Evolutionary conservation across 2,329 filamentous ascomycete species (phyloP).

Genomic region (Colletotrichum lupini): DNA sequence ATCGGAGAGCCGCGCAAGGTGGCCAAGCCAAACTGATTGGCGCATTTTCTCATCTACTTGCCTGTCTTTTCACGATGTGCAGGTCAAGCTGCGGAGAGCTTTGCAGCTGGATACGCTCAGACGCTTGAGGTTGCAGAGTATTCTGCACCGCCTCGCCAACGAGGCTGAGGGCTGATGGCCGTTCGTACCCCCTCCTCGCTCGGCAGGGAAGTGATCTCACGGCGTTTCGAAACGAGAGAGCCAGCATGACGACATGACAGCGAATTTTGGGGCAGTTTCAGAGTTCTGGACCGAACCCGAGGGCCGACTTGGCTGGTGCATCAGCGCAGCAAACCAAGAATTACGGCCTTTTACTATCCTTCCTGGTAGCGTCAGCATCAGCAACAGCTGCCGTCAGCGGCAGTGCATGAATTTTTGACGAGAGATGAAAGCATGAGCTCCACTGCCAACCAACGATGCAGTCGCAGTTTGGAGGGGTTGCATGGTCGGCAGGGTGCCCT

Average conservation of each 20-base stretch:
- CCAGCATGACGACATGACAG: slow-evolving; percentile 23
- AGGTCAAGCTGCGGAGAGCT: not conserved
- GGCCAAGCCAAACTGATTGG: slow-evolving; percentile 83
- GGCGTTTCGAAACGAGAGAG: slow-evolving; percentile 26
- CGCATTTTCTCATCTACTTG: not conserved
- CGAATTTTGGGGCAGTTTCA: slow-evolving; percentile 8
- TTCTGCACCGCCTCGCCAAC: slow-evolving; percentile 19
- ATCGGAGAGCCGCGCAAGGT: slow-evolving; percentile 86
- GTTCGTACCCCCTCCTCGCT: not conserved
- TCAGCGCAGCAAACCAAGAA: not conserved
- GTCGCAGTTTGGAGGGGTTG: slow-evolving; percentile 4
- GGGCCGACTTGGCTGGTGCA: not conserved
- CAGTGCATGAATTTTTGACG: slow-evolving; percentile 8
- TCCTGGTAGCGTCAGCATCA: slow-evolving; percentile 1
- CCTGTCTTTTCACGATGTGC: not conserved
- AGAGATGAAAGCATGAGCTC: not conserved
- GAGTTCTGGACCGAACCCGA: not conserved
- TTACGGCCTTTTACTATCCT: slow-evolving; percentile 1
- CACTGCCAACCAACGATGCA: not conserved
- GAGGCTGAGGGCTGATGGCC: slow-evolving; percentile 1
- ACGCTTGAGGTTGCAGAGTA: not conserved
- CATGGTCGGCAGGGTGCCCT: slow-evolving; percentile 18
- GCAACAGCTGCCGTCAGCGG: not conserved
- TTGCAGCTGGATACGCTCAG: slow-evolving; percentile 32
- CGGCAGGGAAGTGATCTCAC: slow-evolving; percentile 16